A percentile compares a stretch with the other conserved stretches of the same genome.
These are phyloP conservation scores for Suaeda aralocaspica DNA, from an alignment of 148 eudicot genomes.

Conservation along the genomic window DNA sequence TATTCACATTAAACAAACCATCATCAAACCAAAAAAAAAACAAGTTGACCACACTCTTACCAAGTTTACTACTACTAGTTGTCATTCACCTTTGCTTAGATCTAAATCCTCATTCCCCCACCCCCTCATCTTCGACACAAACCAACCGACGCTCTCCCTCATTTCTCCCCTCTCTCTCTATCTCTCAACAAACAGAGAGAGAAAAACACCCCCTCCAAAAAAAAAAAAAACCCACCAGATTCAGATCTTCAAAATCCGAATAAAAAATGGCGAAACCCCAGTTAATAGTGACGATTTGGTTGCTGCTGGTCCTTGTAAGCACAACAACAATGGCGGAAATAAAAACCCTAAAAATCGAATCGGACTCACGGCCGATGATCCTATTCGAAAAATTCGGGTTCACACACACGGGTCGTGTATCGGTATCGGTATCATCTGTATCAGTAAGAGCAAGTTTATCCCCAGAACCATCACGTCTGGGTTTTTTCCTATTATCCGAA, in stretches of 20 bases:
- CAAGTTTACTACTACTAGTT: no score
- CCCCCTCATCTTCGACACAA: no score
- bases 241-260: background rate
- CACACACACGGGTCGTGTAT: slow-evolving; percentile 65
- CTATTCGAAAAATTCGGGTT: slow-evolving; percentile 90
- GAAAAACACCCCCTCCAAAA: no score
- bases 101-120: no score
- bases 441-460: slow-evolving; percentile 48
- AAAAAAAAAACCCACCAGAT: background rate
- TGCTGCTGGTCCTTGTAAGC: no score
- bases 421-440: slow-evolving; percentile 56
- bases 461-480: slow-evolving; percentile 56
- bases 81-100: no score
- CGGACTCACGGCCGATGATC: slow-evolving; percentile 73
- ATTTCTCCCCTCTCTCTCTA: no score
- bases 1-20: no score
- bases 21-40: no score
- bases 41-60: no score
- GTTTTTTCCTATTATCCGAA: slow-evolving; percentile 78
- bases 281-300: no score
- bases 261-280: slow-evolving; percentile 51
- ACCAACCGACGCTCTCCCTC: no score
- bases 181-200: background rate
- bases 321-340: slow-evolving; percentile 54
- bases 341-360: slow-evolving; percentile 50